These are phyloP conservation scores for Picocystis sp. DNA, from an alignment of 163 green algal species.

Conservation along the genomic window DNA sequence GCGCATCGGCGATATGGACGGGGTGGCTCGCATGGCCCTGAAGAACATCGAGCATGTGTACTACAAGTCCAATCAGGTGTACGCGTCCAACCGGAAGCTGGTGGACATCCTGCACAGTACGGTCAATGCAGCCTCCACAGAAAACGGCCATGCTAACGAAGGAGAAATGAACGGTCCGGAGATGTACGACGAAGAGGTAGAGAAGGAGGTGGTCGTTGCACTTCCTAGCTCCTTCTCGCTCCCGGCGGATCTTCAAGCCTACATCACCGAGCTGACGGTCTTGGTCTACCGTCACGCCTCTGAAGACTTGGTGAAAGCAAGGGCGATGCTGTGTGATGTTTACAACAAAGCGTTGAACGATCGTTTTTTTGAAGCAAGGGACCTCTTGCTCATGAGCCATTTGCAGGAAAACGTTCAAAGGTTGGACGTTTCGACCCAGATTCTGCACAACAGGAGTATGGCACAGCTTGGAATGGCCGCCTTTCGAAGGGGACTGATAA, in stretches of 20 bases:
- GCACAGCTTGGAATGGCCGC: slow-evolving; percentile 83
- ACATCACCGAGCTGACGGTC: slow-evolving; percentile 44
- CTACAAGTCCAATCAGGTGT: slow-evolving; percentile 63
- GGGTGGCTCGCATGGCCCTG: slow-evolving; percentile 39
- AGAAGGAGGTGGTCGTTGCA: slow-evolving; percentile 14
- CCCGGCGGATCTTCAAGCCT: slow-evolving; percentile 29
- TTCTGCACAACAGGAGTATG: slow-evolving; percentile 88
- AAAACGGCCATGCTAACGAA: slow-evolving; percentile 11
- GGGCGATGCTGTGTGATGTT: slow-evolving; percentile 85
- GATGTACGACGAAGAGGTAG: slow-evolving; percentile 30
- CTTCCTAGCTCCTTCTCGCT: slow-evolving; percentile 57
- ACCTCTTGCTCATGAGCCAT: slow-evolving; percentile 93
- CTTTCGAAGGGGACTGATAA: slow-evolving; percentile 73
- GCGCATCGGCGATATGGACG: slow-evolving; percentile 17
- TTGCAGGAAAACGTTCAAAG: slow-evolving; percentile 72
- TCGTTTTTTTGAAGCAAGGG: slow-evolving; percentile 75
- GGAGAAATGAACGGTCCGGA: slow-evolving; percentile 14
- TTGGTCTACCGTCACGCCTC: slow-evolving; percentile 60
- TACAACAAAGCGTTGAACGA: slow-evolving; percentile 79
- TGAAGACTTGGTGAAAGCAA: slow-evolving; percentile 89
- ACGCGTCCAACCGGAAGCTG: slow-evolving; percentile 26
- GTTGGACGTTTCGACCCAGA: slow-evolving; percentile 84
- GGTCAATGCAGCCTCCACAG: slow-evolving; percentile 8
- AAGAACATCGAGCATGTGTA: slow-evolving; percentile 89
- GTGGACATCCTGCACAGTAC: too few relatives aligned